phyloP scores from a whole-genome alignment of 169 alveolate genomes.

The Cryptosporidium tyzzeri region DNA sequence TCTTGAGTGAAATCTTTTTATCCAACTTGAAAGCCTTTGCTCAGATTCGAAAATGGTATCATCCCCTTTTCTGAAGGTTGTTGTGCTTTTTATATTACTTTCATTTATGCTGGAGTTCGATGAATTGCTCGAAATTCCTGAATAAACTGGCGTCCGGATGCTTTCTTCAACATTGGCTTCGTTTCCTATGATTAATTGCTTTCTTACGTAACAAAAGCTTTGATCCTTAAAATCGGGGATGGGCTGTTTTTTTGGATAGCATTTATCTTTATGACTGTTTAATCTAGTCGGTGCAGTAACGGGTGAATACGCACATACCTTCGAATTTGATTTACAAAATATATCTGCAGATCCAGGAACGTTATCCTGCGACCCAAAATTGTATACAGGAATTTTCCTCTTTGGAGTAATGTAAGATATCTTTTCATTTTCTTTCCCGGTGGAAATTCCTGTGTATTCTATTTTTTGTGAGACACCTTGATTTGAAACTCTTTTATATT shows the following conservation, averaged over 20 bases:
- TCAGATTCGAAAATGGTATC: slow-evolving; percentile 38
- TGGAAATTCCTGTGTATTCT: not conserved
- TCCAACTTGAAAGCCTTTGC: slow-evolving; percentile 55
- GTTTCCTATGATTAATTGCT: not conserved
- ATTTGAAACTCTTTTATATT: not conserved
- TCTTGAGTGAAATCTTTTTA: slow-evolving; percentile 62
- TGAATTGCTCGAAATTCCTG: not conserved
- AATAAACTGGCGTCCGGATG: not conserved
- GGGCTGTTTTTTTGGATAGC: not conserved
- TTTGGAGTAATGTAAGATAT: slow-evolving; percentile 46
- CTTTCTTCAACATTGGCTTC: not conserved
- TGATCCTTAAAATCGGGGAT: not conserved
- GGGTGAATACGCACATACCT: not conserved
- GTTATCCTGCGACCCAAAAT: not conserved
- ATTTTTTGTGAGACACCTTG: not conserved
- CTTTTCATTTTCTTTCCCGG: slow-evolving; percentile 3
- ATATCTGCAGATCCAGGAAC: slow-evolving; percentile 17
- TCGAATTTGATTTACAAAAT: not conserved
- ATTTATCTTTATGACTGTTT: not conserved
- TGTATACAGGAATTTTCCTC: slow-evolving; percentile 1
- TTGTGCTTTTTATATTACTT: not conserved
- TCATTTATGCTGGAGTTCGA: not conserved
- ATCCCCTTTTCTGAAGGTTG: slow-evolving; percentile 17
- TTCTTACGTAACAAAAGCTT: not conserved
- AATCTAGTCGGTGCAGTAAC: slow-evolving; percentile 62